Evolutionary conservation across 495 filamentous ascomycete genomes (phyloP).

Genomic region (Hypoxylon fuscum): DNA sequence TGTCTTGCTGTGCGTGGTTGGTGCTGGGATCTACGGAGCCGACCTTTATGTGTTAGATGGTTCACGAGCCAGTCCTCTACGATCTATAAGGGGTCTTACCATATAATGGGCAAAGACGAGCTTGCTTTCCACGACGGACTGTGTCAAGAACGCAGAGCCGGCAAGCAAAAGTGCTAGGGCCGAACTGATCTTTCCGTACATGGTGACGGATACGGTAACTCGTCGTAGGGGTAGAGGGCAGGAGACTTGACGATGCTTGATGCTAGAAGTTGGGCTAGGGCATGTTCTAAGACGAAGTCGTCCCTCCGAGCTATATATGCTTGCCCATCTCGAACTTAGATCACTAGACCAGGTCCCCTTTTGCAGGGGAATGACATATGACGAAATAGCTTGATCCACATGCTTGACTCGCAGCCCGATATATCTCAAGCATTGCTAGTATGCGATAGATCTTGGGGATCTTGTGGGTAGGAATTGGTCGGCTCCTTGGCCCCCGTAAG

Average conservation of each 20-base stretch:
- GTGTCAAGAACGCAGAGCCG: slow-evolving; percentile 20
- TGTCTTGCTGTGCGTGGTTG: slow-evolving; percentile 46
- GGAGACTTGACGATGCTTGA: slow-evolving; percentile 1
- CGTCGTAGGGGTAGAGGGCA: not conserved
- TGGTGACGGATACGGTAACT: not conserved
- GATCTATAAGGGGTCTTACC: slow-evolving; percentile 19
- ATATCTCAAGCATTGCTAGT: slow-evolving; percentile 15
- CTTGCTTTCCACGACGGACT: slow-evolving; percentile 27
- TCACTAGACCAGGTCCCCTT: too few relatives aligned
- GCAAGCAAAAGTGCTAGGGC: slow-evolving; percentile 22
- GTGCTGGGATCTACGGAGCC: slow-evolving; percentile 43
- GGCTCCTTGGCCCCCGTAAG: not conserved
- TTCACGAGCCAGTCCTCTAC: too few relatives aligned
- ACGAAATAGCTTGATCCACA: slow-evolving; percentile 7
- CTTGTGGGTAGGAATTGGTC: too few relatives aligned
- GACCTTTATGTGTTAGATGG: slow-evolving; percentile 32
- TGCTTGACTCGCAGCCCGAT: not conserved
- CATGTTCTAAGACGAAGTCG: too few relatives aligned
- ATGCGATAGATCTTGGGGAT: slow-evolving; percentile 13
- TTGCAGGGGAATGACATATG: not conserved
- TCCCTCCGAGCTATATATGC: slow-evolving; percentile 22
- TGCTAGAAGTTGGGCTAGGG: not conserved
- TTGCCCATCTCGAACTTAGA: not conserved
- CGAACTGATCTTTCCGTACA: slow-evolving; percentile 25
- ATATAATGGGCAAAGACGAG: slow-evolving; percentile 44